These are phyloP conservation scores for Phaeoacremonium minimum DNA, from an alignment of 2,329 filamentous ascomycete species.

Conservation along the genomic window DNA sequence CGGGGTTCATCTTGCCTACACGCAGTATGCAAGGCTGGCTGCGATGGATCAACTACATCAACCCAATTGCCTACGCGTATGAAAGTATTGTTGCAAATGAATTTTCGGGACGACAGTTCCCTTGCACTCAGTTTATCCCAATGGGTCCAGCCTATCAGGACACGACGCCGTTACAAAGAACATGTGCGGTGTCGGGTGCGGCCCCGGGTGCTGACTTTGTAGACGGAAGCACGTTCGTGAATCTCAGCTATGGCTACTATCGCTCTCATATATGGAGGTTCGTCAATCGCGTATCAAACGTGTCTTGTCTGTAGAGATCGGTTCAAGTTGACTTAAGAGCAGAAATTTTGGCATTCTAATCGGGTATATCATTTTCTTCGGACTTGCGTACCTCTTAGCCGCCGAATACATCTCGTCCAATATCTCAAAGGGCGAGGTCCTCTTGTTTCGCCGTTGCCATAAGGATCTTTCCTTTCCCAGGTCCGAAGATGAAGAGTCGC, in stretches of 20 bases:
- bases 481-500: neutral
- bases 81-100: conserved; percentile 38
- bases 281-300: too few relatives aligned
- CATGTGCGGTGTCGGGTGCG: conserved; percentile 41
- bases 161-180: conserved; percentile 16
- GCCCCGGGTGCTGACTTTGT: conserved; percentile 34
- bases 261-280: conserved; percentile 38
- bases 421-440: conserved; percentile 48
- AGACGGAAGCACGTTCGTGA: conserved; percentile 38
- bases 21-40: conserved; percentile 41
- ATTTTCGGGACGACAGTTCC: conserved; percentile 34
- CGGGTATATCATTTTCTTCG: conserved; percentile 38
- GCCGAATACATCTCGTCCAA: conserved; percentile 34
- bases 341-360: conserved; percentile 45
- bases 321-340: neutral
- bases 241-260: conserved; percentile 37
- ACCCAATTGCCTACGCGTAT: conserved; percentile 48
- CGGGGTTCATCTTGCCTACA: conserved; percentile 42
- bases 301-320: neutral
- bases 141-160: conserved; percentile 13
- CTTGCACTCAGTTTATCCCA: conserved; percentile 14
- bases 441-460: conserved; percentile 45
- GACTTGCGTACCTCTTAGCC: conserved; percentile 34
- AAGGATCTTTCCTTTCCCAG: conserved; percentile 30
- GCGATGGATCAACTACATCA: conserved; percentile 43